Percentiles rank a stretch among this genome's conserved stretches.
Evolutionary conservation across 352 stramenopile species (phyloP).

Genomic region (Peronospora belbahrii): DNA sequence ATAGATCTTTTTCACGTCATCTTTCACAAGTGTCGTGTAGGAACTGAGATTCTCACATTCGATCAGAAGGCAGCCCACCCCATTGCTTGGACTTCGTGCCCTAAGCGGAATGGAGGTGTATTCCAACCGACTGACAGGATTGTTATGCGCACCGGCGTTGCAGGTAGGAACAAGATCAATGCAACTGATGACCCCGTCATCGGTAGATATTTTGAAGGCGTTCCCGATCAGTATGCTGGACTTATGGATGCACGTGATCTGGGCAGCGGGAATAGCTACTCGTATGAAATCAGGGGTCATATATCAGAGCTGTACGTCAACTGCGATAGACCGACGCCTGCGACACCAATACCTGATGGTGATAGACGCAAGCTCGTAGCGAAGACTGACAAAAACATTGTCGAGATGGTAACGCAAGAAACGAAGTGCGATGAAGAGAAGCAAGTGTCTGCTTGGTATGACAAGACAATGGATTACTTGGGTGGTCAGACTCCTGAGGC

Average conservation of each 20-base stretch:
- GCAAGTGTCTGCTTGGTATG: constrained; percentile 33
- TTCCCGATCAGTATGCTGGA: constrained; percentile 33
- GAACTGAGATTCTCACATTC: constrained; percentile 32
- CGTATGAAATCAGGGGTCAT: constrained; percentile 42
- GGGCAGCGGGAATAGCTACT: constrained; percentile 46
- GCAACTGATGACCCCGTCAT: constrained; percentile 32
- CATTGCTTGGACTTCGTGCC: constrained; percentile 41
- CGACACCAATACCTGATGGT: constrained; percentile 17
- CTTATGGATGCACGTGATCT: constrained; percentile 43
- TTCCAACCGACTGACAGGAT: constrained; percentile 42
- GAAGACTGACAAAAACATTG: constrained; percentile 24
- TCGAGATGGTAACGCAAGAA: constrained; percentile 25
- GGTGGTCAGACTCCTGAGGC: constrained; percentile 23
- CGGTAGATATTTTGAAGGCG: constrained; percentile 30
- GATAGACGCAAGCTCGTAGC: too few species aligned
- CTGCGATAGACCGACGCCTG: constrained; percentile 22
- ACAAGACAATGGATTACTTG: constrained; percentile 24
- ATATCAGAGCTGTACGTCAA: constrained; percentile 37
- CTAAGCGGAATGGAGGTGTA: constrained; percentile 19
- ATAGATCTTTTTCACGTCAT: constrained; percentile 60
- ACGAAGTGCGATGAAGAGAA: constrained; percentile 18
- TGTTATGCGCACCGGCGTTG: constrained; percentile 36
- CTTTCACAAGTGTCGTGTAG: constrained; percentile 65
- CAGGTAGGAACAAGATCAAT: constrained; percentile 29
- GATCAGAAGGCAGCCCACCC: constrained; percentile 37